phyloP scores from a whole-genome alignment of 495 filamentous ascomycete species.

The Tuber umbilicatum region DNA sequence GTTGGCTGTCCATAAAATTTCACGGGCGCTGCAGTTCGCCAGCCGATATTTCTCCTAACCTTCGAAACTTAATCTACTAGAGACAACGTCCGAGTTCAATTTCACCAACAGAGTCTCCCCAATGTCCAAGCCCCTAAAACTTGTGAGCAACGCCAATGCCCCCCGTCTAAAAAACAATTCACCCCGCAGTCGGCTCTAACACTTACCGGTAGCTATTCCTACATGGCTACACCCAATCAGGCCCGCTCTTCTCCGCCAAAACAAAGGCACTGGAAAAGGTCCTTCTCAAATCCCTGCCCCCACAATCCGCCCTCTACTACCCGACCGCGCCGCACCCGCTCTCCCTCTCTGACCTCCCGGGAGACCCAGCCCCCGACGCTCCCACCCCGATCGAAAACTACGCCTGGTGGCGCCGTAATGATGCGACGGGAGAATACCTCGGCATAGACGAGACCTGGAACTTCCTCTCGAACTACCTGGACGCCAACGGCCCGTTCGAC shows the following conservation, averaged over 20 bases:
- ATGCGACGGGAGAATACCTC: conserved; percentile 54
- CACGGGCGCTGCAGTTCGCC: too few species aligned
- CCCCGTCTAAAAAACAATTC: neutral
- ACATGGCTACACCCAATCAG: conserved; percentile 84
- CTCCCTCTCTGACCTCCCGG: conserved; percentile 63
- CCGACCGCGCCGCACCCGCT: conserved; percentile 49
- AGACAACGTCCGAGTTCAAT: too few species aligned
- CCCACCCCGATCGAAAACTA: conserved; percentile 46
- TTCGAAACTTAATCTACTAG: too few species aligned
- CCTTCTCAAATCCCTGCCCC: conserved; percentile 64
- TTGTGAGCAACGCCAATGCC: neutral
- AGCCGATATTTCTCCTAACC: too few species aligned
- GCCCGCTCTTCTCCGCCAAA: conserved; percentile 78
- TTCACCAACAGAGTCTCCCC: too few species aligned
- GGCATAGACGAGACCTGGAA: conserved; percentile 60
- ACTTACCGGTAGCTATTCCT: conserved; percentile 44
- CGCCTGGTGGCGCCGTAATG: conserved; percentile 79
- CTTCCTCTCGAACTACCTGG: conserved; percentile 54
- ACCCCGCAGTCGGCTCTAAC: neutral
- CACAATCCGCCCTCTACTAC: conserved; percentile 51
- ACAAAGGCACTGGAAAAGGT: conserved; percentile 77
- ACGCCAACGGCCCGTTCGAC: conserved; percentile 43
- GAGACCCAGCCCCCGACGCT: conserved; percentile 36
- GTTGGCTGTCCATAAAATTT: too few species aligned
- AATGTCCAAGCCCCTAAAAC: conserved; percentile 13